A percentile compares a stretch with the other conserved stretches of the same genome.
Evolutionary conservation across 352 stramenopile species (phyloP).

Genomic region (Globisporangium radiosum): DNA sequence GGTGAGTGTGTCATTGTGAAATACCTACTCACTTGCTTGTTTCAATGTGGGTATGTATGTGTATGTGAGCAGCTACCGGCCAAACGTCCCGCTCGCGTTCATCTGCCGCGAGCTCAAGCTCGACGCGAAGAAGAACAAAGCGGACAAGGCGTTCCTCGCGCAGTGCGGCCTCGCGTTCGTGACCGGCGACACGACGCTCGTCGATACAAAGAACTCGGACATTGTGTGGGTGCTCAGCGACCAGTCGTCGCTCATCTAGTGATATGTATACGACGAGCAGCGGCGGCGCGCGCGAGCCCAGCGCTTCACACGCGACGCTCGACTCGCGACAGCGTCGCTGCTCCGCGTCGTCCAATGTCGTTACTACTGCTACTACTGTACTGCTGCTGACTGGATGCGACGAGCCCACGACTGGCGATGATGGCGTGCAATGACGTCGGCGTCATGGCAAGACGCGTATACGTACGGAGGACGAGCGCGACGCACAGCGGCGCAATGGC

Average conservation of each 20-base stretch:
- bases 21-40: too few species aligned
- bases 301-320: neutral
- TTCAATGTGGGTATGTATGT: neutral
- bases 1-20: neutral
- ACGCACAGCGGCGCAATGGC: too few species aligned
- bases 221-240: slow-evolving; percentile 80
- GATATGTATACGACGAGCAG: too few species aligned
- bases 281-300: too few species aligned
- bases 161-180: slow-evolving; percentile 69
- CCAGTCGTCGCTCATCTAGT: slow-evolving; percentile 81
- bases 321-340: neutral
- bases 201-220: slow-evolving; percentile 79
- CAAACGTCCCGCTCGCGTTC: slow-evolving; percentile 66
- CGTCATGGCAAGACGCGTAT: too few species aligned
- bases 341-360: too few species aligned
- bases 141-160: slow-evolving; percentile 61
- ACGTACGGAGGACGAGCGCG: too few species aligned
- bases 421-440: too few species aligned
- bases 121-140: slow-evolving; percentile 31
- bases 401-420: too few species aligned
- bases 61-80: slow-evolving; percentile 48
- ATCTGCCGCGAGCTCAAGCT: slow-evolving; percentile 72
- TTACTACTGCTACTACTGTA: too few species aligned
- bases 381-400: too few species aligned
- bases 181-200: slow-evolving; percentile 47